Conservation (phyloP, 2,329 filamentous ascomycete species). For the Cladosporium sp. region DNA sequence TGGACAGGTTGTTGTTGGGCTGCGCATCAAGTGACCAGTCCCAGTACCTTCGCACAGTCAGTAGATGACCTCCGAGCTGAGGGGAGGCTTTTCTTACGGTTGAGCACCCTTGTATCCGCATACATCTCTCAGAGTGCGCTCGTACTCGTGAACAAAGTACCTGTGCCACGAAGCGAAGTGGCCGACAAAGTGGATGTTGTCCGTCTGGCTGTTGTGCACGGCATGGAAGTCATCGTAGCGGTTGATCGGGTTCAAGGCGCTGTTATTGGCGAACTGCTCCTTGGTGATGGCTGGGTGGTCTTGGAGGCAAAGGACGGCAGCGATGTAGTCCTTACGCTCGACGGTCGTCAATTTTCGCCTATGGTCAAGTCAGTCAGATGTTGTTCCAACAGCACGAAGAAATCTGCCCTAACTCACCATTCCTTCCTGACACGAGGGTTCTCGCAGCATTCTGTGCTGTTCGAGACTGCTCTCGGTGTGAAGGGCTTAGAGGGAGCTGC, state of each 20-base stretch:
- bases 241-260: conserved; percentile 14
- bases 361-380: background rate
- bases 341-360: conserved; percentile 24
- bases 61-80: background rate
- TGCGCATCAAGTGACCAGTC: conserved; percentile 30
- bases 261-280: conserved; percentile 19
- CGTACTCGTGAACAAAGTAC: conserved; percentile 31
- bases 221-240: conserved; percentile 32
- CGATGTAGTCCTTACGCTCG: conserved; percentile 28
- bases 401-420: background rate
- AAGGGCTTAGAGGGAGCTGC: background rate
- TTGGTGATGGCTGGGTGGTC: conserved; percentile 24
- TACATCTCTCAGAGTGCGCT: conserved; percentile 24
- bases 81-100: background rate
- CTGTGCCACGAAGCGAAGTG: conserved; percentile 32
- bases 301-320: conserved; percentile 28
- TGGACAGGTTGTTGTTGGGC: conserved; percentile 18
- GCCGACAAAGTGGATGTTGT: conserved; percentile 25
- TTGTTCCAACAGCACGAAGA: too few relatives aligned
- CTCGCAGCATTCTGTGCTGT: background rate
- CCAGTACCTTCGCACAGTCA: conserved; percentile 26
- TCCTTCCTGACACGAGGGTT: conserved; percentile 11
- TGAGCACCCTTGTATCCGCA: conserved; percentile 28
- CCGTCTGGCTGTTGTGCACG: conserved; percentile 26
- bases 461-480: background rate